phyloP scores from a whole-genome alignment of 2,329 filamentous ascomycete genomes.

The Verticillium nonalfalfae region DNA sequence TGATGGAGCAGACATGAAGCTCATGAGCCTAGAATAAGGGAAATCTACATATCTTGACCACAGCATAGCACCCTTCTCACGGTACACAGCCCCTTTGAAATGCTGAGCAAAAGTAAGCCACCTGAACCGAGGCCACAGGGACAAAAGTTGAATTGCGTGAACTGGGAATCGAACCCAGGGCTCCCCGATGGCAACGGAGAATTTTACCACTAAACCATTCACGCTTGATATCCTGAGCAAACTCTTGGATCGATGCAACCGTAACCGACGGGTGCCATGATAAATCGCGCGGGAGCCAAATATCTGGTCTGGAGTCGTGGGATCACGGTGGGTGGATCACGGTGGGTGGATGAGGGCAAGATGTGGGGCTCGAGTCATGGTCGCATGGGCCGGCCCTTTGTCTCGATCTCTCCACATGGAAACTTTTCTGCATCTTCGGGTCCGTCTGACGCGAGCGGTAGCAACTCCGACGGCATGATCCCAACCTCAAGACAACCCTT shows the following conservation, averaged over 20 bases:
- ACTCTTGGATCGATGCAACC: not conserved
- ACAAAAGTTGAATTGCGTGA: not conserved
- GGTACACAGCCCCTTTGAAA: too few species aligned
- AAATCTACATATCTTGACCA: too few species aligned
- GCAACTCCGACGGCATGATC: not conserved
- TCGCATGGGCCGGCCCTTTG: not conserved
- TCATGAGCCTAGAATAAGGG: too few species aligned
- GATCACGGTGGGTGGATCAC: not conserved
- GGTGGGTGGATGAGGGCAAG: not conserved
- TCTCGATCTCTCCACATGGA: too few species aligned
- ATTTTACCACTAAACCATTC: constrained; percentile 4
- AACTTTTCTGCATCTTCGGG: too few species aligned
- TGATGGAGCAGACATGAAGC: too few species aligned
- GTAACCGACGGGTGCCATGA: not conserved
- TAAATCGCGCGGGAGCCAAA: not conserved
- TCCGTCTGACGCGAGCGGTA: not conserved
- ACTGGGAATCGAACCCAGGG: constrained; percentile 3
- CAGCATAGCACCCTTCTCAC: too few species aligned
- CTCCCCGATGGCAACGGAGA: constrained; percentile 4
- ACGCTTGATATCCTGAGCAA: not conserved
- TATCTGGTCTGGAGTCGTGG: not conserved
- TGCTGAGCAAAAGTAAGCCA: not conserved
- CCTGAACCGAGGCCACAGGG: not conserved
- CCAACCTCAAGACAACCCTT: fast-evolving
- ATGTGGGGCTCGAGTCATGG: not conserved